Base-by-base conservation (phyloP, 2,329 filamentous ascomycete genomes). In the Stemphylium vesicarium region DNA sequence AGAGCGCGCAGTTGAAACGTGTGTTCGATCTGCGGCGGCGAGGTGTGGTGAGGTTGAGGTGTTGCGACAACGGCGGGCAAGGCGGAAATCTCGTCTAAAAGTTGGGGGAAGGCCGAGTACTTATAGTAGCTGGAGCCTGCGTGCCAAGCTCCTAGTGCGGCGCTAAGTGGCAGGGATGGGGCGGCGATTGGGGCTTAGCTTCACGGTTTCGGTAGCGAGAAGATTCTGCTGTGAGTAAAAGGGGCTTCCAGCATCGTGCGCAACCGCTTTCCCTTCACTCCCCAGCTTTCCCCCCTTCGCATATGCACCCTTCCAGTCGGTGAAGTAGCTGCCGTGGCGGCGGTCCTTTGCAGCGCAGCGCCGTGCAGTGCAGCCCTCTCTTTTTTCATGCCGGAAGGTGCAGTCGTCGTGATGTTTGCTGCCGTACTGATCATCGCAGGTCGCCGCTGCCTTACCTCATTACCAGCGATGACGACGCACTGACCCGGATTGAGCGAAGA, bases 1-100 rank as follows among this genome's bases (percentile, higher is more conserved):
- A 54, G 65, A 60, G 65, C 65, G 65, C 69, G 69, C 69, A 72
- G 66, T 47, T 56, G 63, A 63, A 69, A 57, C 39, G 51, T 48
- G 60, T 60, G 66, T 69, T 59, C 50, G 56, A 50, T 56, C 63
- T 71, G 67, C 66, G 66, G 65, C 64, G 62, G 43, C 54, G 65
- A 51, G 56, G 63, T 60, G 59, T 58, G 60, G 59, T 32, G 59
- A 61, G 56, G 63, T 63, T 59, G 65, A 59, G 45, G 59, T 62
- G 63, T 63, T 62, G 65, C 63, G 62, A 62, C 64, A 62, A 64
- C 60, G 61, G 62, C 57, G 64, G 62, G 57, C 64, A 64, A 62
- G 63, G 60, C 63, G 63, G 64, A 68, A 70, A 69, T 66, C 60
- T 62, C 59, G 58, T 61, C 42, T 45, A 63, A 65, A 69, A 43